Evolutionary conservation across 768 basidiomycete genomes (phyloP), one percentile per base, ranked within the genome.

Genomic region (Mycena indigotica): DNA sequence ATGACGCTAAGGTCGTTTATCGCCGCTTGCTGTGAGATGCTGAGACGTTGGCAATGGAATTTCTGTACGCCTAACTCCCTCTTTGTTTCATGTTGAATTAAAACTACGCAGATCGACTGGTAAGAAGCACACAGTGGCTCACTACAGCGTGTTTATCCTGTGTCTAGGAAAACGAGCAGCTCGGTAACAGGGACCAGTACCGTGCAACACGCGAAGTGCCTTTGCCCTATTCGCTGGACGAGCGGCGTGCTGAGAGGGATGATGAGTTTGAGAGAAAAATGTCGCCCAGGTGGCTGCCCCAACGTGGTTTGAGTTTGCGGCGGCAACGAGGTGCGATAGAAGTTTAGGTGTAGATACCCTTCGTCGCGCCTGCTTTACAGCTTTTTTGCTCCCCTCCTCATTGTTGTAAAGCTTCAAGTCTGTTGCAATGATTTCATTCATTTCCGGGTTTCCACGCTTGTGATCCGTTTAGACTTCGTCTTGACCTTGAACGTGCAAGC

Each of bases 141-240:
- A 5, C 28, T 48, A 12, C 21, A 24, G 46, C 46, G 28, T 48
- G 46, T 48, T 44, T 19, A 8, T 19, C 24, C 28, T 28, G 5
- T 48, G 46, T 13, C 46, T n/a, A 48, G 46, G 91, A 95, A 70
- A 94, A 91, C 74, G 95, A 97, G 73, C 95, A 97, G 63, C 73
- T 95, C 19, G 90, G 91, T 79, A 97, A 97, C 69, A 84, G 91
- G 73, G 92, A 93, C 79, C 93, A 94, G 66, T 96, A 93, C 70
- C 91, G 94, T n/a, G 84, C 91, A 35, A 93, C 90, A 1, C 79
- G 88, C 21, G 93, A 97, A 66, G 58, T 63, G 10, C 61, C 61
- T 13, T 44, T 63, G 5, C 61, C 61, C 1, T 63, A 63, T 24
- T 53, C 57, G 2, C 26, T 63, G 38, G 54, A 63, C 39, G 54